A percentile compares a stretch with the other conserved stretches of the same genome.
phyloP scores from a whole-genome alignment of 352 stramenopile species.

The Phytophthora lateralis region DNA sequence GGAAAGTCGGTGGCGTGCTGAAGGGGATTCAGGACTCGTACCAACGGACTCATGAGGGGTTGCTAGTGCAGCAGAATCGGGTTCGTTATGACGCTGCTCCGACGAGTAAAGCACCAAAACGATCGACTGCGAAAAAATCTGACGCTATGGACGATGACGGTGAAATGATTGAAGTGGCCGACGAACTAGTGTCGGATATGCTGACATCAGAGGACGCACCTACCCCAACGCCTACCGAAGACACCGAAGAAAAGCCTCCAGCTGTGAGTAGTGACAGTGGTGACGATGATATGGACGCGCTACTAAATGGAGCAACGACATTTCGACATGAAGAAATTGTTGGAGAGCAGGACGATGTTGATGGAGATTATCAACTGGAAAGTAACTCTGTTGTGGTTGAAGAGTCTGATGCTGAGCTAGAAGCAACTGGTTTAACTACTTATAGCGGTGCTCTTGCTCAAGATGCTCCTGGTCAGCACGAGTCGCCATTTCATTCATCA shows the following conservation, averaged over 20 bases:
- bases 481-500: slow-evolving; percentile 4
- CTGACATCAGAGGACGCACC: slow-evolving; percentile 22
- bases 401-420: slow-evolving; percentile 20
- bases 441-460: background rate
- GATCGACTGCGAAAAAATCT: slow-evolving; percentile 39
- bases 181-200: slow-evolving; percentile 47
- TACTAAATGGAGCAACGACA: slow-evolving; percentile 33
- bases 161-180: slow-evolving; percentile 45
- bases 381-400: slow-evolving; percentile 5
- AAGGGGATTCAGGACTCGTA: slow-evolving; percentile 82
- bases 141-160: slow-evolving; percentile 39
- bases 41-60: slow-evolving; percentile 51
- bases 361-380: slow-evolving; percentile 16
- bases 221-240: slow-evolving; percentile 11
- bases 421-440: slow-evolving; percentile 9
- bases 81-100: slow-evolving; percentile 47
- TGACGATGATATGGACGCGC: slow-evolving; percentile 35
- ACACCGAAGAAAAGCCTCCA: slow-evolving; percentile 18
- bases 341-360: slow-evolving; percentile 33
- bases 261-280: slow-evolving; percentile 28
- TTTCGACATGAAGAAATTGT: slow-evolving; percentile 43
- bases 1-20: slow-evolving; percentile 73
- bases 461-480: background rate
- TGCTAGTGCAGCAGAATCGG: slow-evolving; percentile 63
- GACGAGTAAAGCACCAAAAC: slow-evolving; percentile 33